A percentile compares a stretch with the other conserved stretches of the same genome.
phyloP scores from a whole-genome alignment of 352 stramenopile species.

The Lagenidium giganteum region DNA sequence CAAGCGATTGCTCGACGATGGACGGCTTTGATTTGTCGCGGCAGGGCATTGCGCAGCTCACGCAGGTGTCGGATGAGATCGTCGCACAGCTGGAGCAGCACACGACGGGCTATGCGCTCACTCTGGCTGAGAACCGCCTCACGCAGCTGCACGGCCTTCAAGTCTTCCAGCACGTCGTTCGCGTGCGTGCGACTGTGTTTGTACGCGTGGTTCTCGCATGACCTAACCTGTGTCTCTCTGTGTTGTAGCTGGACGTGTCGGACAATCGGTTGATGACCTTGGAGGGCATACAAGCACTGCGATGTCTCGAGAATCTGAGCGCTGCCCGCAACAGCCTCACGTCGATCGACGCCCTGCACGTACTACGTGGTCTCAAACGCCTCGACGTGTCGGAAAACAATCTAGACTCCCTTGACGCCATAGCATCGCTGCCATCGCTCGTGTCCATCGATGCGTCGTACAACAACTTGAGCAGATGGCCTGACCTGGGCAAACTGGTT shows the following conservation, averaged over 20 bases:
- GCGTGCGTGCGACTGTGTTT: constrained; percentile 18
- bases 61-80: constrained; percentile 44
- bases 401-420: constrained; percentile 34
- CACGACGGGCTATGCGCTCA: constrained; percentile 30
- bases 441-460: constrained; percentile 49
- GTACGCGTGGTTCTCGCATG: background rate
- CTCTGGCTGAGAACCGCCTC: constrained; percentile 47
- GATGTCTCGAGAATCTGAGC: constrained; percentile 36
- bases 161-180: constrained; percentile 37
- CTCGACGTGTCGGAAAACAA: constrained; percentile 56
- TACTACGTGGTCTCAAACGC: constrained; percentile 32
- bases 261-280: constrained; percentile 46
- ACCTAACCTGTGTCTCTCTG: background rate
- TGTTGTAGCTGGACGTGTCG: constrained; percentile 47
- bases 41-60: constrained; percentile 35
- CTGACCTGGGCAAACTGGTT: constrained; percentile 25
- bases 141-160: constrained; percentile 29
- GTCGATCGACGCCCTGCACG: constrained; percentile 29
- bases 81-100: constrained; percentile 31
- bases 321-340: constrained; percentile 45
- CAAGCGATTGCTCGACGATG: too few relatives aligned
- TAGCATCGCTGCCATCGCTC: constrained; percentile 26
- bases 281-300: constrained; percentile 44
- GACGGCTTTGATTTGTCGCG: constrained; percentile 44
- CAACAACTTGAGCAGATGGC: constrained; percentile 58